Evolutionary conservation across 192 early-diverging fungal genomes (phyloP).

Genomic region (Linderina pennispora): DNA sequence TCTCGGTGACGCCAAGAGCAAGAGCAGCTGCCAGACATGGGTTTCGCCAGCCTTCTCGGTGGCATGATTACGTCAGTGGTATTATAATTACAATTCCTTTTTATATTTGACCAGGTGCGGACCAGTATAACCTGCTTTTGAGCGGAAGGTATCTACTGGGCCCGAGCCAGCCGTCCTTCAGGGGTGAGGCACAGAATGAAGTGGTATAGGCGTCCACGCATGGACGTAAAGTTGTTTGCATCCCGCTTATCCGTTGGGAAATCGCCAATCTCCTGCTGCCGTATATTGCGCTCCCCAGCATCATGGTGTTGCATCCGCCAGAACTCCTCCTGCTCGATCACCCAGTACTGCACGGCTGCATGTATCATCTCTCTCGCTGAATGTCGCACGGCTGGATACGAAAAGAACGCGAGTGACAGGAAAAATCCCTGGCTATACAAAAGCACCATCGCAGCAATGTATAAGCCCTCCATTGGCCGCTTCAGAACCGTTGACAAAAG

Average conservation of each 20-base stretch:
- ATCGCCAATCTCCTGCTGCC: background rate
- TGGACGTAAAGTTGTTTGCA: slow-evolving; percentile 26
- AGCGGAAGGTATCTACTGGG: too few species aligned
- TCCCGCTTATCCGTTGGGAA: slow-evolving; percentile 17
- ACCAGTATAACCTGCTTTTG: slow-evolving; percentile 7
- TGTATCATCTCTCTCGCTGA: slow-evolving; percentile 39
- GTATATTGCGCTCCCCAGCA: background rate
- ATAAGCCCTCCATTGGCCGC: slow-evolving; percentile 8
- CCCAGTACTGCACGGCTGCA: slow-evolving; percentile 40
- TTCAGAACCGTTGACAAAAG: slow-evolving; percentile 21
- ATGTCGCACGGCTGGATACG: slow-evolving; percentile 38
- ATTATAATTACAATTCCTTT: too few species aligned
- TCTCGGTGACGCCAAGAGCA: slow-evolving; percentile 22
- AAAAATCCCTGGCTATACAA: slow-evolving; percentile 36
- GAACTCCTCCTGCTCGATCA: slow-evolving; percentile 44
- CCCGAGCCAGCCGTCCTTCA: slow-evolving; percentile 28
- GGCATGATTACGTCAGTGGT: background rate
- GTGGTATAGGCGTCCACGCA: slow-evolving; percentile 30
- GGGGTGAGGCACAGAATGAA: slow-evolving; percentile 23
- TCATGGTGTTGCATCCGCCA: slow-evolving; percentile 26
- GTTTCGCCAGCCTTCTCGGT: slow-evolving; percentile 23
- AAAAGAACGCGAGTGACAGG: slow-evolving; percentile 30
- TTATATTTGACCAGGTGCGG: background rate
- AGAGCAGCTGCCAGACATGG: slow-evolving; percentile 36
- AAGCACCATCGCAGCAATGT: slow-evolving; percentile 8